Evolutionary conservation across 805 yeast genomes (phyloP).

Genomic region (Spathaspora hagerdaliae): DNA sequence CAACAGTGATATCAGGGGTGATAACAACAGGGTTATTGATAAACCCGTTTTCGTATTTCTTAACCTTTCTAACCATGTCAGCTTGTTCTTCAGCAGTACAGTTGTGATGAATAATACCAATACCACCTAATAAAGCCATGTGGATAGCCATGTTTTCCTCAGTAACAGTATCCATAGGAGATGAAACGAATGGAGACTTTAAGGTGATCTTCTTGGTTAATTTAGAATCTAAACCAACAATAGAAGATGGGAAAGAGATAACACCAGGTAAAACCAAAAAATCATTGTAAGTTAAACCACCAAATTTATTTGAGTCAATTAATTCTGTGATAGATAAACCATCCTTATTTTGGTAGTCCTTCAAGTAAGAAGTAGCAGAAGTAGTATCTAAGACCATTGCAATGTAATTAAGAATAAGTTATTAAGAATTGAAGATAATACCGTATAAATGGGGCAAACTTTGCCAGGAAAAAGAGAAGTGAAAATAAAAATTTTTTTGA

Average conservation of each 20-base stretch:
- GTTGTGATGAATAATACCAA: constrained; percentile 98
- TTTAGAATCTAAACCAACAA: constrained; percentile 75
- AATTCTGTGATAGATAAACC: constrained; percentile 80
- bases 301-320: constrained; percentile 86
- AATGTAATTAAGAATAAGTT: not conserved
- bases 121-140: constrained; percentile 98
- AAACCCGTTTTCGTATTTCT: constrained; percentile 96
- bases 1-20: constrained; percentile 71
- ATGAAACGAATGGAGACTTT: constrained; percentile 92
- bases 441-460: constrained; percentile 25
- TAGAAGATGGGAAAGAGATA: constrained; percentile 79
- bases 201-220: constrained; percentile 88
- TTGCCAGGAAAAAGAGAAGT: constrained; percentile 34
- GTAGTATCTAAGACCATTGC: constrained; percentile 31
- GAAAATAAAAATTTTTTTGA: constrained; percentile 1
- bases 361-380: constrained; percentile 65
- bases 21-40: constrained; percentile 87
- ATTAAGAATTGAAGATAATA: constrained; percentile 1
- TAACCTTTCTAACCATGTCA: constrained; percentile 94
- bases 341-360: constrained; percentile 66
- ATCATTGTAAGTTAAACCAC: constrained; percentile 97
- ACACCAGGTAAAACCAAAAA: constrained; percentile 93
- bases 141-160: constrained; percentile 96
- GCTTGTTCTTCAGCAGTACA: constrained; percentile 97
- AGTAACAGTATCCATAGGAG: constrained; percentile 99